Evolutionary conservation across 176 grass and related monocot species (phyloP).

Genomic region (Calamus simplicifolius): DNA sequence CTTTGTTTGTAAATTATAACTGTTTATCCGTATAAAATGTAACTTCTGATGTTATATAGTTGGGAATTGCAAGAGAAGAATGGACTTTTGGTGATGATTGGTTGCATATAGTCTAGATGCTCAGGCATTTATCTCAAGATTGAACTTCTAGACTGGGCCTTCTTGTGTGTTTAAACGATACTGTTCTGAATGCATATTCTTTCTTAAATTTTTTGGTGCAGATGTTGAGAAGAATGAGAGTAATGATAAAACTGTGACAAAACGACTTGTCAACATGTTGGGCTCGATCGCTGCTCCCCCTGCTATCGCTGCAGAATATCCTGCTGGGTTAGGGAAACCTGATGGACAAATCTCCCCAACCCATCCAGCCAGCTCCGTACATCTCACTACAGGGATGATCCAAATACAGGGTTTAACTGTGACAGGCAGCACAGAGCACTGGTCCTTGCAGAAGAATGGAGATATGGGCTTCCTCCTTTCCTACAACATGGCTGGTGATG

Average conservation of each 20-base stretch:
- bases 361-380: slow-evolving; percentile 39
- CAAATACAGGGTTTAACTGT: slow-evolving; percentile 34
- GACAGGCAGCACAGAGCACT: slow-evolving; percentile 1
- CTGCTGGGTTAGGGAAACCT: slow-evolving; percentile 35
- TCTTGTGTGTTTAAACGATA: no score
- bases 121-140: no score
- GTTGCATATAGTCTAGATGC: no score
- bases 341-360: slow-evolving; percentile 9
- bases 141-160: no score
- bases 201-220: slow-evolving; percentile 19
- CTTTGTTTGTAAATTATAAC: no score
- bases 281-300: slow-evolving; percentile 53
- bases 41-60: no score
- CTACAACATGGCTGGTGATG: slow-evolving; percentile 18
- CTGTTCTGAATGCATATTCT: background rate
- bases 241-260: slow-evolving; percentile 40
- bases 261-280: slow-evolving; percentile 51
- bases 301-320: slow-evolving; percentile 58
- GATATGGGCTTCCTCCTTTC: slow-evolving; percentile 43
- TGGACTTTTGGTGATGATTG: no score
- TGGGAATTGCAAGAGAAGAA: no score
- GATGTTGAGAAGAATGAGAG: slow-evolving; percentile 30
- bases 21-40: no score
- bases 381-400: slow-evolving; percentile 53
- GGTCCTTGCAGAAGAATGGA: slow-evolving; percentile 50